These are phyloP conservation scores for Symmetrospora coprosmae DNA, from an alignment of 768 basidiomycete species.

Conservation along the genomic window DNA sequence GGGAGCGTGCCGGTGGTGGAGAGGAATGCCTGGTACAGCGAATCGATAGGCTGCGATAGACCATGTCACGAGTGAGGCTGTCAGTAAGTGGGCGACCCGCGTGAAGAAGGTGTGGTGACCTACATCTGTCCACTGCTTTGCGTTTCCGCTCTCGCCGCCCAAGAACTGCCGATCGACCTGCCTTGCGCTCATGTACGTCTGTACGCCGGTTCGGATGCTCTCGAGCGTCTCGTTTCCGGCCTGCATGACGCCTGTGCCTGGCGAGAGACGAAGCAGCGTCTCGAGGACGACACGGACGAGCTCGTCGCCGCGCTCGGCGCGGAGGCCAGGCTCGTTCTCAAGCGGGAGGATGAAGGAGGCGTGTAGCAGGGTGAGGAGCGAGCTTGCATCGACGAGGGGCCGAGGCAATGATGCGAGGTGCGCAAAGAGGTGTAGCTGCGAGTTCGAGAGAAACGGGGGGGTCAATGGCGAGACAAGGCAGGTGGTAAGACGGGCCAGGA, in stretches of 20 bases:
- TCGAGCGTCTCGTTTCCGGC: background rate
- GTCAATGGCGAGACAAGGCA: background rate
- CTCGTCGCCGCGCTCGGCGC: slow-evolving; percentile 65
- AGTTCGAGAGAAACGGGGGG: too few species aligned
- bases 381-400: slow-evolving; percentile 53
- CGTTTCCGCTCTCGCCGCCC: background rate
- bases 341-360: slow-evolving; percentile 72
- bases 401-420: slow-evolving; percentile 59
- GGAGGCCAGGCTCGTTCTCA: slow-evolving; percentile 68
- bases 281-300: slow-evolving; percentile 70
- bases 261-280: slow-evolving; percentile 54
- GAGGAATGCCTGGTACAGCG: background rate
- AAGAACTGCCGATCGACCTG: slow-evolving; percentile 1
- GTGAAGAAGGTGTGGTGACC: background rate
- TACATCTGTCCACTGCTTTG: slow-evolving; percentile 10
- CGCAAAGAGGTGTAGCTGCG: slow-evolving; percentile 82
- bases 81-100: background rate
- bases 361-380: slow-evolving; percentile 58
- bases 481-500: background rate
- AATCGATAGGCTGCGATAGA: slow-evolving; percentile 1
- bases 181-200: background rate
- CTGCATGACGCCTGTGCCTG: background rate
- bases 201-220: background rate
- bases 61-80: background rate
- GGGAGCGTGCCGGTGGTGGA: background rate